phyloP scores from a whole-genome alignment of 768 basidiomycete species.

The Mycena indigotica region DNA sequence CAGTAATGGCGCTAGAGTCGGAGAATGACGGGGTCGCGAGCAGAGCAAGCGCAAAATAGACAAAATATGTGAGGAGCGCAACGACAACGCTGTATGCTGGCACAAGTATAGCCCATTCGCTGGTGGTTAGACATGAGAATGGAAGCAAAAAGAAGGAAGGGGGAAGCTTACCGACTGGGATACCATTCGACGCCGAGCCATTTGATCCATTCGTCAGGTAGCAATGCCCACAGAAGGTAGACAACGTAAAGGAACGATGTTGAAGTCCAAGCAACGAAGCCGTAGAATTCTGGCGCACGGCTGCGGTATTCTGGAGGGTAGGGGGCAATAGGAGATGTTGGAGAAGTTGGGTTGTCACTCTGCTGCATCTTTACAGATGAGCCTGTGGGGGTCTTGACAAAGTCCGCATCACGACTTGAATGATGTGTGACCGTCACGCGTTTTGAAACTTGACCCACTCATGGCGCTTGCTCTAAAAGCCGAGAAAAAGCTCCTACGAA shows the following conservation, averaged over 20 bases:
- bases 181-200: constrained; percentile 80
- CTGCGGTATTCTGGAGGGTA: constrained; percentile 54
- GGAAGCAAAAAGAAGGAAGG: not conserved
- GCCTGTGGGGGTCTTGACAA: too few species aligned
- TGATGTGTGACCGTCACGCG: too few species aligned
- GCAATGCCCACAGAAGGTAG: constrained; percentile 78
- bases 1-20: constrained; percentile 67
- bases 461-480: constrained; percentile 31
- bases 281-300: constrained; percentile 83
- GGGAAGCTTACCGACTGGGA: constrained; percentile 67
- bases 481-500: constrained; percentile 62
- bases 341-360: constrained; percentile 43
- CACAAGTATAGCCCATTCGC: constrained; percentile 84
- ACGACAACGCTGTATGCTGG: constrained; percentile 77
- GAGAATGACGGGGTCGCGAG: constrained; percentile 69
- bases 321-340: constrained; percentile 46
- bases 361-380: too few species aligned
- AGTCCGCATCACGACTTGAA: too few species aligned
- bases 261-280: constrained; percentile 85
- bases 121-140: constrained; percentile 31
- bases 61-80: constrained; percentile 73
- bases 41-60: constrained; percentile 76
- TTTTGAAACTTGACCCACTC: not conserved
- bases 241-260: constrained; percentile 71
- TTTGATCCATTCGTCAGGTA: constrained; percentile 71